phyloP scores from a whole-genome alignment of 2,329 filamentous ascomycete genomes.

The Graphilbum sp. region DNA sequence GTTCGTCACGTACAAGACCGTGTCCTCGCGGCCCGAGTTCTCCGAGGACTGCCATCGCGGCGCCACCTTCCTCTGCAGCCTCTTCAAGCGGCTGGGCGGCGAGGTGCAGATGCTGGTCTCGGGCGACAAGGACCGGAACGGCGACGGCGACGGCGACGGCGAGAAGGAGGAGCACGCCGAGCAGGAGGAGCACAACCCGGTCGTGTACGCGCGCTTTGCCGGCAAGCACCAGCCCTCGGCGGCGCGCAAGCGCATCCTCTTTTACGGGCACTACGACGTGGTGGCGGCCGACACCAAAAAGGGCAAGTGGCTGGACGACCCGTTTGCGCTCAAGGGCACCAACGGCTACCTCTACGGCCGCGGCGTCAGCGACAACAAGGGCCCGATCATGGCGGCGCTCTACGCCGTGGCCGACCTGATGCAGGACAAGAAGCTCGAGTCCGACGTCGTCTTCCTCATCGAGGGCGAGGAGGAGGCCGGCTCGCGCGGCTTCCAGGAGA shows the following conservation, averaged over 20 bases:
- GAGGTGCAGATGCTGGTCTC: constrained; percentile 82
- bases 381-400: constrained; percentile 81
- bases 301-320: constrained; percentile 72
- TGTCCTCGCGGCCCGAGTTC: constrained; percentile 74
- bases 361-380: constrained; percentile 96
- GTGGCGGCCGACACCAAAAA: constrained; percentile 75
- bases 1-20: constrained; percentile 81
- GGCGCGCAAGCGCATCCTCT: constrained; percentile 70
- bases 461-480: constrained; percentile 96
- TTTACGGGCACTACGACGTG: constrained; percentile 97
- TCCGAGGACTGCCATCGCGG: constrained; percentile 85
- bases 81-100: constrained; percentile 86
- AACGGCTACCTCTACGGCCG: constrained; percentile 91
- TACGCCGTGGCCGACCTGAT: constrained; percentile 85
- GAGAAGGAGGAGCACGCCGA: too few relatives aligned
- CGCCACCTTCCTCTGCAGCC: constrained; percentile 72
- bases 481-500: constrained; percentile 76
- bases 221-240: constrained; percentile 44
- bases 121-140: too few relatives aligned
- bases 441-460: constrained; percentile 85
- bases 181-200: constrained; percentile 65
- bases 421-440: constrained; percentile 66
- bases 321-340: constrained; percentile 75
- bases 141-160: too few relatives aligned
- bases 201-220: constrained; percentile 81